Evolutionary conservation across 1,284 basidiomycete species (phyloP), one percentile per base, ranked within the genome.

Genomic region (Ceratobasidium theobromae): DNA sequence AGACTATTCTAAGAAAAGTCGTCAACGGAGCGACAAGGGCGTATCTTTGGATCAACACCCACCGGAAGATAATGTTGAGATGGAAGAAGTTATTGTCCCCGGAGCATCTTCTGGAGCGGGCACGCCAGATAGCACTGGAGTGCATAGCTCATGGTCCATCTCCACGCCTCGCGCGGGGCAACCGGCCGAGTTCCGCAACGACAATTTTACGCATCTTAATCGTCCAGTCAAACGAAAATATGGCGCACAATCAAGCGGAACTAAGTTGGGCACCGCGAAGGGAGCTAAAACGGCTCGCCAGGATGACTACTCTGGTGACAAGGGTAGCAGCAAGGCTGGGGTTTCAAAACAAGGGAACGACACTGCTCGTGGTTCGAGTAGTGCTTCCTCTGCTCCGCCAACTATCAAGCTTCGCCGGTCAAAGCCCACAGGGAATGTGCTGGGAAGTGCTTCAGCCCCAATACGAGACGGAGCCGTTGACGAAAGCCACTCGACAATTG

Each of bases 241-340:
- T 69, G 40, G 82, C 81, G 0, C 76, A 77, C 53, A 75, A 76
- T 38, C 71, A 81, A 18, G 1, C 76, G 77, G 53, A 75, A 76
- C 40, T 71, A 81, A n/a, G 75, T 16, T 70, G 76, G 0, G 16
- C 6, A 21, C 23, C 45, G 21, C 21, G 67, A 75, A 28, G 77
- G 80, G 70, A 79, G 76, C 5, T 6, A 48, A 48, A 21, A n/a
- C 5, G 23, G 23, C 5, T 25, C 21, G 45, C 12, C 45, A 25
- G 45, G 27, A 23, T 4, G 45, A 27, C 4, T 3, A 21, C 5
- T 6, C 21, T 9, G 6, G 3, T 68, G 78, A 79, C 23, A 80
- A 78, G 3, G 84, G 82, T 70, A 80, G 84, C 5, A 41, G 41
- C n/a, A 48, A 48, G 11, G 18, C 32, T 8, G 25, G 12, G 14